Conservation (phyloP, 1,284 basidiomycete species). For the Naganishia albida region DNA sequence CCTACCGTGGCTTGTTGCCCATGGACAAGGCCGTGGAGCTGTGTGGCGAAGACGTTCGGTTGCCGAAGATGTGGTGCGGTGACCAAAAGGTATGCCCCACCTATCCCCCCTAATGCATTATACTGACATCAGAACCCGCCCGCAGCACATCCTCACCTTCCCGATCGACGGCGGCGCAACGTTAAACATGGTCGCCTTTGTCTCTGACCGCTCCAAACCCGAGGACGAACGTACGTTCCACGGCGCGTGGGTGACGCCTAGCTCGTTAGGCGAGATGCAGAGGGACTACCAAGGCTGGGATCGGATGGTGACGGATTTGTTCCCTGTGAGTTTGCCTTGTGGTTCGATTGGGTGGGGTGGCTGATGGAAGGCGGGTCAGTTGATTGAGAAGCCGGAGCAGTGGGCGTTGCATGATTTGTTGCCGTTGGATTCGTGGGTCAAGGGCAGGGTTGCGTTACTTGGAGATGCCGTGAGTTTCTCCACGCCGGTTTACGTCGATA, state of each 20-base stretch:
- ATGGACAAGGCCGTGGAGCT: conserved; percentile 36
- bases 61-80: conserved; percentile 34
- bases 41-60: conserved; percentile 2
- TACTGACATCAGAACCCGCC: neutral
- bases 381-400: conserved; percentile 24
- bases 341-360: neutral
- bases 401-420: conserved; percentile 65
- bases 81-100: conserved; percentile 13
- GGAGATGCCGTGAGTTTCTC: conserved; percentile 56
- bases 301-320: conserved; percentile 19
- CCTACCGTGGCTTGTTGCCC: conserved; percentile 40
- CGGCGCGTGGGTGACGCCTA: conserved; percentile 58
- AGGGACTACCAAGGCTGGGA: conserved; percentile 22
- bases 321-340: conserved; percentile 6
- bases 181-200: conserved; percentile 60
- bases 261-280: conserved; percentile 17
- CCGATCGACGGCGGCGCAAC: conserved; percentile 55
- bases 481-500: neutral
- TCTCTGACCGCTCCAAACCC: conserved; percentile 55
- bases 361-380: neutral
- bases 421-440: conserved; percentile 58
- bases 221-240: conserved; percentile 50
- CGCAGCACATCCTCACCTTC: conserved; percentile 60
- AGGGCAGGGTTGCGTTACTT: conserved; percentile 59
- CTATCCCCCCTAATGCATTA: neutral